phyloP scores from a whole-genome alignment of 176 grass and related monocot species.

The Coix lacrymajobi region DNA sequence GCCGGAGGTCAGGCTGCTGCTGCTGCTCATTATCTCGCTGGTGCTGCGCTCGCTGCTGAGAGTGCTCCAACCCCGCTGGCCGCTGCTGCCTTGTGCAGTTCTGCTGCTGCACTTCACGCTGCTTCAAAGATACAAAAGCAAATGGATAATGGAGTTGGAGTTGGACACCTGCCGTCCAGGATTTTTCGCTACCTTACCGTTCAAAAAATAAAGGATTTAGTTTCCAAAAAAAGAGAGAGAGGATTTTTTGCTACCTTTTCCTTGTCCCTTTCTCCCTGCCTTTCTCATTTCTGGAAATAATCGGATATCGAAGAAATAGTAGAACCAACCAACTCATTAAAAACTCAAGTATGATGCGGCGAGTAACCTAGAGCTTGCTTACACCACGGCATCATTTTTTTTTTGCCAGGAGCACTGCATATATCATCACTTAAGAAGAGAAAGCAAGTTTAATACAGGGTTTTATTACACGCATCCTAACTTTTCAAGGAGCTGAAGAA shows the following conservation, averaged over 20 bases:
- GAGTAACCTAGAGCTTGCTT: neutral
- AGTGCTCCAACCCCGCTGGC: neutral
- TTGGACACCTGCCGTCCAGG: constrained; percentile 38
- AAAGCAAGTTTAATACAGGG: too few species aligned
- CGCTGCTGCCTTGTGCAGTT: neutral
- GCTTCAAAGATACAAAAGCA: constrained; percentile 29
- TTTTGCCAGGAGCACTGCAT: too few species aligned
- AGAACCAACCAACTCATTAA: neutral
- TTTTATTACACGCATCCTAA: too few species aligned
- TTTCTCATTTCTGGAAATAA: neutral
- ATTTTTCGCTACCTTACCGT: neutral
- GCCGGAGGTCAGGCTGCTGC: constrained; percentile 33
- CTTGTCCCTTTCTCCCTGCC: too few species aligned
- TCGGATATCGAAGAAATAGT: neutral
- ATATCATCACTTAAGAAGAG: too few species aligned
- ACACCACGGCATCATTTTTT: neutral
- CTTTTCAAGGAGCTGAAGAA: neutral
- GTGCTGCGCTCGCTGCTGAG: neutral
- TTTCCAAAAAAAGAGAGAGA: too few species aligned
- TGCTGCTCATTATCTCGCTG: constrained; percentile 45
- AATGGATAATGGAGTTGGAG: constrained; percentile 28
- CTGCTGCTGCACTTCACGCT: neutral
- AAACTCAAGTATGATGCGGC: neutral
- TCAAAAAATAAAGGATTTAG: too few species aligned
- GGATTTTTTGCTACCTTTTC: neutral